Conservation (phyloP, 225 moss, liverwort and hornwort species). For the Antitrichia curtipendula region DNA sequence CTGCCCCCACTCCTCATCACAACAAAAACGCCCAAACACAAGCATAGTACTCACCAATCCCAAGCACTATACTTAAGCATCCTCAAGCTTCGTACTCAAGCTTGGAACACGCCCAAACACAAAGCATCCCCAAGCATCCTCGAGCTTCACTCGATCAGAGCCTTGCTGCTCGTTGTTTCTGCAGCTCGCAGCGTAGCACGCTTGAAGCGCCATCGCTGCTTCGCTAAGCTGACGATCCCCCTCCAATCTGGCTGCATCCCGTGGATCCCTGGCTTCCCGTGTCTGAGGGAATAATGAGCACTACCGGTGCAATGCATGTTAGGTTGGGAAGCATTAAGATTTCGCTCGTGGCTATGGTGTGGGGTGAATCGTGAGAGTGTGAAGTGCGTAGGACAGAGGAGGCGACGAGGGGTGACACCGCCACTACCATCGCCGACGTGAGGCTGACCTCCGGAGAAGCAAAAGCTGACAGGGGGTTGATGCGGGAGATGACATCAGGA, state of each 20-base stretch:
- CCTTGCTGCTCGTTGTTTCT: too few relatives aligned
- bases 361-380: not conserved
- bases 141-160: not conserved
- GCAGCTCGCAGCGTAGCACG: not conserved
- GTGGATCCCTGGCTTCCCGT: not conserved
- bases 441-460: not conserved
- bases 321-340: not conserved
- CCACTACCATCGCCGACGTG: not conserved
- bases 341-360: not conserved
- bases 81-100: not conserved
- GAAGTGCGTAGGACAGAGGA: not conserved
- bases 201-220: not conserved
- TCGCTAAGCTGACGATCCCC: not conserved
- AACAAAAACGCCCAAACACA: not conserved
- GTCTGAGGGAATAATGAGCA: not conserved
- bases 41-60: not conserved
- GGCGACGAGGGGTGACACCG: not conserved
- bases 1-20: not conserved
- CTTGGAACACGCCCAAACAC: not conserved
- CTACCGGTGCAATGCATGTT: not conserved
- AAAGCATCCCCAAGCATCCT: not conserved
- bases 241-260: not conserved
- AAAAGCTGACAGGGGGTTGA: not conserved
- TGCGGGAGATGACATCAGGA: not conserved
- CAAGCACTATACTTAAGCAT: not conserved